Conservation (phyloP, 108 stramenopile genomes). For the Nitzschia sp. region DNA sequence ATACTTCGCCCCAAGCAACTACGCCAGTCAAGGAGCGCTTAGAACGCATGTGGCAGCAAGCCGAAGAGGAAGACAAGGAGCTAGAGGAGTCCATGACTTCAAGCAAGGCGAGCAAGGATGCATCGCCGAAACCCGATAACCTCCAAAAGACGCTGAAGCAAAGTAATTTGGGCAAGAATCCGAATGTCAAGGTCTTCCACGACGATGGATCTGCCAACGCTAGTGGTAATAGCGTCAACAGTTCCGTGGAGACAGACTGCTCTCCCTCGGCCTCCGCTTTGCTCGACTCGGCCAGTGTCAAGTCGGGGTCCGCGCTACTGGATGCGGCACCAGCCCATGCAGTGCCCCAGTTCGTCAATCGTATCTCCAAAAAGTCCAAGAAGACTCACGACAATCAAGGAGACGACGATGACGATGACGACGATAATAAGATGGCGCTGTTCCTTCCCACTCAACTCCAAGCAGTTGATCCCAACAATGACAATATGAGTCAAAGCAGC, state of each 20-base stretch:
- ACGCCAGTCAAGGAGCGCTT: conserved; percentile 11
- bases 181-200: background rate
- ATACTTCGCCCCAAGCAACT: background rate
- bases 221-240: background rate
- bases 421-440: background rate
- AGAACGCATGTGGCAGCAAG: conserved; percentile 13
- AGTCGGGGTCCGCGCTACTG: background rate
- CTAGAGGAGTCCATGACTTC: background rate
- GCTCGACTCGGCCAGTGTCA: background rate
- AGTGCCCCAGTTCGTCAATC: background rate
- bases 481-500: background rate
- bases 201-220: background rate
- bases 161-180: background rate
- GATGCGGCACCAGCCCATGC: background rate
- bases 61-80: background rate
- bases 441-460: conserved; percentile 16
- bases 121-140: background rate
- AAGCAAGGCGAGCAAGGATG: background rate
- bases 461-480: background rate
- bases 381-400: background rate
- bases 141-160: background rate
- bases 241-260: background rate
- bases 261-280: background rate
- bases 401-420: conserved; percentile 10
- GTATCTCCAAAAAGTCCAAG: background rate